These are phyloP conservation scores for Solanum dulcamara DNA, from an alignment of 257 asterid genomes.

Conservation along the genomic window DNA sequence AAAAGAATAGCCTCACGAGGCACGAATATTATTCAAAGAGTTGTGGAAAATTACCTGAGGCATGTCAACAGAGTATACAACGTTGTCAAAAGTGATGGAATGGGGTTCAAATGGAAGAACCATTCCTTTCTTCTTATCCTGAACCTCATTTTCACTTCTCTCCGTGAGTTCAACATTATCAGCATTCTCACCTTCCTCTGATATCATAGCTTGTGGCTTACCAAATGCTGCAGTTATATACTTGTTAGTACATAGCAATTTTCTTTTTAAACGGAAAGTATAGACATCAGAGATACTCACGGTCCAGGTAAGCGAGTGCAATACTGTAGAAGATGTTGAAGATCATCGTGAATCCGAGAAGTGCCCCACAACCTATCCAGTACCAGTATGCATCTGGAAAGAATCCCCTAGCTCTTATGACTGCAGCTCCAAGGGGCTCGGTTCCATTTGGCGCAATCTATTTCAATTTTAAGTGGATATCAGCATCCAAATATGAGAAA, in stretches of 20 bases:
- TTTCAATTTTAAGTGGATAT: background rate
- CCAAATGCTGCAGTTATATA: slow-evolving; percentile 37
- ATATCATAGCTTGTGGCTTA: slow-evolving; percentile 43
- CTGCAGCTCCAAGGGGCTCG: slow-evolving; percentile 24
- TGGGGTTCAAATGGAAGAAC: slow-evolving; percentile 93
- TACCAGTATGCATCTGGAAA: slow-evolving; percentile 52
- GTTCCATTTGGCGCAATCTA: slow-evolving; percentile 20
- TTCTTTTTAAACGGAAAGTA: background rate
- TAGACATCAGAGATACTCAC: slow-evolving; percentile 20
- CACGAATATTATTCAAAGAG: too few relatives aligned
- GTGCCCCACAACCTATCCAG: slow-evolving; percentile 53
- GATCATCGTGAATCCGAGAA: slow-evolving; percentile 21
- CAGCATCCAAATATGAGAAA: background rate
- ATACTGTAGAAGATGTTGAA: slow-evolving; percentile 31
- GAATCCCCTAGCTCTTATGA: slow-evolving; percentile 30
- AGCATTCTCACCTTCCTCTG: slow-evolving; percentile 19
- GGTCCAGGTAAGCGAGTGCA: slow-evolving; percentile 26
- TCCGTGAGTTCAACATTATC: background rate
- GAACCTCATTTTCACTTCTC: slow-evolving; percentile 8
- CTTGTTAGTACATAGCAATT: background rate
- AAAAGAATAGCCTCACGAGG: background rate
- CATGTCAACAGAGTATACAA: slow-evolving; percentile 82
- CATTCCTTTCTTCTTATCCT: slow-evolving; percentile 48
- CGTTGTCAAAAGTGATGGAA: slow-evolving; percentile 62
- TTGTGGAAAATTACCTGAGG: slow-evolving; percentile 32